Base-by-base conservation (phyloP, 2,329 filamentous ascomycete genomes). In the Rugonectria rugulosa region DNA sequence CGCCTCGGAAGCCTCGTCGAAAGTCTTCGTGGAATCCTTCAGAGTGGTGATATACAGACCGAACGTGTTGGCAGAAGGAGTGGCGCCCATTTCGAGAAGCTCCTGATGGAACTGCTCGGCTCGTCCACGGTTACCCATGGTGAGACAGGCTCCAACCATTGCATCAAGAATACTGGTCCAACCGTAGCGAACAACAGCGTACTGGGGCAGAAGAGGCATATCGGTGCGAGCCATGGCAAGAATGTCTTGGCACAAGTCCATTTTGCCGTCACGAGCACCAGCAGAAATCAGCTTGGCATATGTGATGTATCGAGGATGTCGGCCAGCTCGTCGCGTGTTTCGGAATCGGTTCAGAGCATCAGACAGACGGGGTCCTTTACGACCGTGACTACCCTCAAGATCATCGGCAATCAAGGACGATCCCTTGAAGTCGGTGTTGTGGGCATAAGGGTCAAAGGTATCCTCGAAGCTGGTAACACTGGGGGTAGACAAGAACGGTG, bases 11-110 rank as follows among this genome's bases (percentile, higher is more conserved):
- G 95, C 95, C 74, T 99, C 95, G 69, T 99, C 95, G 63, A 97
- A 98, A 0, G 93, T 98, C 84, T 96, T 97, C 63, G 92, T 92
- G 1, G 92, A 96, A 71, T 97, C 94, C 79, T 98, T 97, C 59
- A 99, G 81, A 2, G 94, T 98, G n/a, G 96, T 98, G 76, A 99
- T 99, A 82, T 98, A 99, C 15, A 99, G 85, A 56, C 95, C 95
- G 66, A 96, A 99, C 1, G 95, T 99, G 80, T 99, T 99, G 37
- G 95, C 95, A 3, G 94, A 96, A 14, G 95, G 95, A 9, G 93
- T 89, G 57, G 90, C 88, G 42, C 94, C 94, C 81, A 98, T 95
- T 57, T 92, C 88, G 43, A 96, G 81, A 64, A 99, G 82, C 73
- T 99, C 92, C 73, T 95, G 89, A 72, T 98, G 95, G 75, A 90